These are phyloP conservation scores for Paracoccidioides lutzii DNA, from an alignment of 2,329 filamentous ascomycete genomes.

Conservation along the genomic window DNA sequence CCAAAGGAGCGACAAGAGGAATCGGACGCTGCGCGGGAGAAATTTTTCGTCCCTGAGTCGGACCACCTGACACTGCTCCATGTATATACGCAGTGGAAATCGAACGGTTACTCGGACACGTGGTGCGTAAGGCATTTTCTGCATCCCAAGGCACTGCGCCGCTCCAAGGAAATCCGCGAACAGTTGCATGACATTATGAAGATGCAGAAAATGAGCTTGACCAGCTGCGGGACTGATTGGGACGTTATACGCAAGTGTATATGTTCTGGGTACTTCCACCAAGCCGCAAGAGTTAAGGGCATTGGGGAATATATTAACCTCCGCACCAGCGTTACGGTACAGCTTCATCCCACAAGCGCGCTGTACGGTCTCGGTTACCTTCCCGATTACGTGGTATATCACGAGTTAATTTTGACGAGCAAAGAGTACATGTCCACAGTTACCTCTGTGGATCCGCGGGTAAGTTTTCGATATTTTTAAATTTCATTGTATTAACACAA, in stretches of 20 bases:
- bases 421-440: constrained; percentile 99
- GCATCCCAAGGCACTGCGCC: constrained; percentile 82
- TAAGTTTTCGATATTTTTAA: constrained; percentile 19
- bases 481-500: too few relatives aligned
- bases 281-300: constrained; percentile 89
- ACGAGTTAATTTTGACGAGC: constrained; percentile 89
- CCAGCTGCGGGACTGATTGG: constrained; percentile 91
- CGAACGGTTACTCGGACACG: constrained; percentile 74
- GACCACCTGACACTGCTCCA: constrained; percentile 93
- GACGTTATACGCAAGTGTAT: constrained; percentile 92
- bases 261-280: constrained; percentile 95
- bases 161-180: constrained; percentile 86
- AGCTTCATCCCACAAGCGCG: constrained; percentile 85
- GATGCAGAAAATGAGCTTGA: constrained; percentile 77
- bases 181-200: constrained; percentile 91
- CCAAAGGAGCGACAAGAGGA: constrained; percentile 95
- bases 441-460: constrained; percentile 82
- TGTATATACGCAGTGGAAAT: constrained; percentile 90
- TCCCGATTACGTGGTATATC: constrained; percentile 94
- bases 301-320: constrained; percentile 97
- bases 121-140: constrained; percentile 93
- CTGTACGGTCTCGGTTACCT: constrained; percentile 87
- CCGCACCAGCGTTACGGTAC: constrained; percentile 83
- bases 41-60: constrained; percentile 96
- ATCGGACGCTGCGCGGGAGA: constrained; percentile 86